Evolutionary conservation across 1,284 basidiomycete genomes (phyloP).

Genomic region (Filobasidium uniguttulatum): DNA sequence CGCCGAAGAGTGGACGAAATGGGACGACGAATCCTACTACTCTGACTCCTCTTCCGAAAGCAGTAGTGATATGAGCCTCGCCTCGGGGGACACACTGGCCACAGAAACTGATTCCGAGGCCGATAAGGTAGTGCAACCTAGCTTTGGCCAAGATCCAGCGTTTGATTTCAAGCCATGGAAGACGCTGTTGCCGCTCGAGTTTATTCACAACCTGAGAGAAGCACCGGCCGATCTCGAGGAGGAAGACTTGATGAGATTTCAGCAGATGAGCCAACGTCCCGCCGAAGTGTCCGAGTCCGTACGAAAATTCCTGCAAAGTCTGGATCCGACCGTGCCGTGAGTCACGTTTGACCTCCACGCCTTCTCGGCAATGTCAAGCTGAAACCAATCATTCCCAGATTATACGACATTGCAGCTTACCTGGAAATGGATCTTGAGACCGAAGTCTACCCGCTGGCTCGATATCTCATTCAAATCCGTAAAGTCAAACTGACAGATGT

Average conservation of each 20-base stretch:
- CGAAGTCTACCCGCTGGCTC: constrained; percentile 72
- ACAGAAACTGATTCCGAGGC: constrained; percentile 45
- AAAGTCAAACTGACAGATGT: constrained; percentile 79
- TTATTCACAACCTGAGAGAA: constrained; percentile 15
- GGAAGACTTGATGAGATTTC: not conserved
- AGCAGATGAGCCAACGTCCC: not conserved
- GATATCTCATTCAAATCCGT: constrained; percentile 78
- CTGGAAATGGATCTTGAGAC: constrained; percentile 75
- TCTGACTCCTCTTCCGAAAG: constrained; percentile 6
- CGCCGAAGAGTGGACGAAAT: constrained; percentile 46
- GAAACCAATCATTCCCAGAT: constrained; percentile 40
- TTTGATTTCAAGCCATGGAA: constrained; percentile 71
- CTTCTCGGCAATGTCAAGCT: not conserved
- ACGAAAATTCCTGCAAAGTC: constrained; percentile 48
- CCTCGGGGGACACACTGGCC: constrained; percentile 35
- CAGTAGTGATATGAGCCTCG: not conserved
- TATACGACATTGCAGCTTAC: constrained; percentile 71
- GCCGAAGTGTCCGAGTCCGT: constrained; percentile 41
- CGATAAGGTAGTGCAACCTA: constrained; percentile 24
- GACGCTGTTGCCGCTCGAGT: constrained; percentile 56
- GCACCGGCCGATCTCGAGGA: not conserved
- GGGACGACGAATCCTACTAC: constrained; percentile 26
- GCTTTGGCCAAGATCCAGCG: constrained; percentile 11
- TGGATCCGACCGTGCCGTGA: constrained; percentile 43
- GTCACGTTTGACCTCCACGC: constrained; percentile 9